Evolutionary conservation across 352 stramenopile species (phyloP), one percentile per base, ranked within the genome.

Genomic region (Pythium inflatum): DNA sequence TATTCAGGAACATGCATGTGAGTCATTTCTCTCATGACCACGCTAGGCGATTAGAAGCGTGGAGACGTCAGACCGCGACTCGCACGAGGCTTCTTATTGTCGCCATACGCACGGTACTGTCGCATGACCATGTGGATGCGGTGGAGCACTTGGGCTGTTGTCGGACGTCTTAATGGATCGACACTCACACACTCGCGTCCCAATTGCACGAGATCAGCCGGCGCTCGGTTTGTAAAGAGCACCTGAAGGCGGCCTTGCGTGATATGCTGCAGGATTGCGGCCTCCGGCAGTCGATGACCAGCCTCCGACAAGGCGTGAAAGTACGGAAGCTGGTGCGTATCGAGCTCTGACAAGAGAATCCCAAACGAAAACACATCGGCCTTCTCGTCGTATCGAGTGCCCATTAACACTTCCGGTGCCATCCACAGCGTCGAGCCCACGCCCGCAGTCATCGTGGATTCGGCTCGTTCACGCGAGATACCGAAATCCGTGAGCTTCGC

Each of bases 141-240:
- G 25, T 61, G 54, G 5, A 61, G 36, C 54, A 61, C 54, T 22
- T 53, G 36, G 5, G 36, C 36, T 20, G 54, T 36, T 5, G 54
- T 61, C 24, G 54, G 54, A 31, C 54, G 54, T n/a, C 27, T 8
- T 31, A 8, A 7, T 14, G 54, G 54, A n/a, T 61, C 33, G 11
- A 61, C 2, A 34, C 28, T 46, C 5, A 61, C 54, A 31, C 54
- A 61, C 36, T 61, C 54, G 36, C 25, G 36, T 18, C 54, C 54
- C 22, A 61, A 49, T 41, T 49, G 54, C n/a, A 61, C 31, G 33
- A 61, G 54, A 24, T 61, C 28, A 31, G 20, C 46, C 33, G 18
- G 54, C 54, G 30, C 9, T 43, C 54, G 31, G 50, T 58, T 31
- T 5, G 28, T 58, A 22, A 58, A 58, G 28, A 16, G 25, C 50